Percentiles rank a stretch among this genome's conserved stretches.
phyloP scores from a whole-genome alignment of 345 rosid genomes.

The Lenwebbia sp. region DNA sequence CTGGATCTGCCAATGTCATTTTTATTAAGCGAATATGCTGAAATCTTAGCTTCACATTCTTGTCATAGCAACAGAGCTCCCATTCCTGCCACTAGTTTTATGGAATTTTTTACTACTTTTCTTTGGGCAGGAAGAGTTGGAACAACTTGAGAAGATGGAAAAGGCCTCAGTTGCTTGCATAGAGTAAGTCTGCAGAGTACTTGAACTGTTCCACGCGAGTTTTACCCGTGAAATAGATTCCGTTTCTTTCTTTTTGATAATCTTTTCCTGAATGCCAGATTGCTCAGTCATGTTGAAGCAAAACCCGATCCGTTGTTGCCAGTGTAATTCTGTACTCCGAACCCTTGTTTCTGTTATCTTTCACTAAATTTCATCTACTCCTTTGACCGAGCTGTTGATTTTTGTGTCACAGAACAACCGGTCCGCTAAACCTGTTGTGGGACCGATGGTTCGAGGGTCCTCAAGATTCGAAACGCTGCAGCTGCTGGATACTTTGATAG shows the following conservation, averaged over 20 bases:
- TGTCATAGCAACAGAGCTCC: not conserved
- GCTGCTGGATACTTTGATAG: conserved; percentile 57
- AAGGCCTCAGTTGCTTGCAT: conserved; percentile 60
- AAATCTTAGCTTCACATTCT: not conserved
- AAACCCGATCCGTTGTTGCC: conserved; percentile 74
- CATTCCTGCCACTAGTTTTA: not conserved
- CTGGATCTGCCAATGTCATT: not conserved
- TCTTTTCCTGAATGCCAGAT: conserved; percentile 23
- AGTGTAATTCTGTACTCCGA: conserved; percentile 19
- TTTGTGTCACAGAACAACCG: conserved; percentile 44
- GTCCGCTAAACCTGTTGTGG: conserved; percentile 63
- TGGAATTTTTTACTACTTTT: not conserved
- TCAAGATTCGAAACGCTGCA: conserved; percentile 50
- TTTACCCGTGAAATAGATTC: not conserved
- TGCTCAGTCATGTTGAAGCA: conserved; percentile 38
- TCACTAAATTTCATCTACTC: not conserved
- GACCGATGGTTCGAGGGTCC: conserved; percentile 90
- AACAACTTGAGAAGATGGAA: conserved; percentile 61
- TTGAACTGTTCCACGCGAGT: not conserved
- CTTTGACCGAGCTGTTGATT: not conserved
- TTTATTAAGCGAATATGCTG: not conserved
- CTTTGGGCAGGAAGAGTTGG: conserved; percentile 61
- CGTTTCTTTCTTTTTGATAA: not conserved
- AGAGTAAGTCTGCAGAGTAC: conserved; percentile 34
- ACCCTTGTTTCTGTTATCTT: not conserved